A percentile compares a stretch with the other conserved stretches of the same genome.
Conservation (phyloP, 2,329 filamentous ascomycete genomes). For the Aspergillus pseudonomiae region DNA sequence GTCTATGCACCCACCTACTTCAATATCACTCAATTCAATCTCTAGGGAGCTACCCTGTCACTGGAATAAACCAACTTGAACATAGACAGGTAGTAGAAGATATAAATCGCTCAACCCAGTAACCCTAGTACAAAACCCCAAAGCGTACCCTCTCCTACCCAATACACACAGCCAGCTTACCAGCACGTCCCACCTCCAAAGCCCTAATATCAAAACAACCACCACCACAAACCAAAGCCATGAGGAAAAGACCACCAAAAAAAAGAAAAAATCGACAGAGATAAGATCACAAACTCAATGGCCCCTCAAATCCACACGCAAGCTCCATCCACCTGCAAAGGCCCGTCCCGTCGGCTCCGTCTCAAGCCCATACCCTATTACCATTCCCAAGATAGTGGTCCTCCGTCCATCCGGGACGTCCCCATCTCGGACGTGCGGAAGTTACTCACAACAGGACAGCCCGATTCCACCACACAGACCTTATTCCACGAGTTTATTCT, state of each 20-base stretch:
- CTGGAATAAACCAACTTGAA: not conserved
- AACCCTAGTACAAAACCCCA: not conserved
- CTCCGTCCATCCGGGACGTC: constrained; percentile 13
- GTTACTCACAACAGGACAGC: constrained; percentile 6
- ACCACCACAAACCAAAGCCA: not conserved
- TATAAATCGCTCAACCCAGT: not conserved
- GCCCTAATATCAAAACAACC: not conserved
- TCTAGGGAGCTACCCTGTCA: not conserved
- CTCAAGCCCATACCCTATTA: not conserved
- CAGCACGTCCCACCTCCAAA: not conserved
- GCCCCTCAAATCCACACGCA: not conserved
- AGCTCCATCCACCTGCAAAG: constrained; percentile 8
- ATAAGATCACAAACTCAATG: not conserved
- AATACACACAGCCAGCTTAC: not conserved
- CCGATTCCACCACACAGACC: constrained; percentile 3
- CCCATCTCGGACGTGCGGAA: constrained; percentile 27
- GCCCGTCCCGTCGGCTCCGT: constrained; percentile 12
- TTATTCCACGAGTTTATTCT: constrained; percentile 10
- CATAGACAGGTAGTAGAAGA: not conserved
- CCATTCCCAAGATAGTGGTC: not conserved
- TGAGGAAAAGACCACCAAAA: not conserved
- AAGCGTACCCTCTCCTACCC: not conserved
- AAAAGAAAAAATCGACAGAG: not conserved
- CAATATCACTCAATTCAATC: not conserved
- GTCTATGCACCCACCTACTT: not conserved